Conservation (phyloP, 805 yeast genomes). For the Suhomyces sp. region DNA sequence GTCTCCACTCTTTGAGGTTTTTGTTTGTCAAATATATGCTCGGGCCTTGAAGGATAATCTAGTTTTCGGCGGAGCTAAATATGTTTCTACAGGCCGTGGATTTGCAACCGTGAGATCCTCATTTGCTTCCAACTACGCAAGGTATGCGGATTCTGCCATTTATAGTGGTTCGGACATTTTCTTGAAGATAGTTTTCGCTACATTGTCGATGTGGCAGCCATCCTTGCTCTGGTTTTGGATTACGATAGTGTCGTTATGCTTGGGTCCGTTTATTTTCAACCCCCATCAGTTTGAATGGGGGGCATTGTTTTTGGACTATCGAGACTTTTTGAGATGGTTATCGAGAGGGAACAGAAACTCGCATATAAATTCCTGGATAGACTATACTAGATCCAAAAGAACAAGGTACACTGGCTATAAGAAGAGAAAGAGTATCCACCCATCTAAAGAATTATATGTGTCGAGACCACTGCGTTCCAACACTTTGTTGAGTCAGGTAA, state of each 20-base stretch:
- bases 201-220: slow-evolving; percentile 78
- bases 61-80: slow-evolving; percentile 87
- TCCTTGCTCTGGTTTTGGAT: slow-evolving; percentile 60
- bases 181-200: slow-evolving; percentile 69
- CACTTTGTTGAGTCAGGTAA: slow-evolving; percentile 4
- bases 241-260: slow-evolving; percentile 43
- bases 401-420: slow-evolving; percentile 26
- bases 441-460: background rate
- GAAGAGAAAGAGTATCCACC: background rate
- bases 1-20: slow-evolving; percentile 91
- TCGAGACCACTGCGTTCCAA: slow-evolving; percentile 1
- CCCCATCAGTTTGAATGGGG: slow-evolving; percentile 51
- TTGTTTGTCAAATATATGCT: slow-evolving; percentile 91
- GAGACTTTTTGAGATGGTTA: slow-evolving; percentile 64
- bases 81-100: slow-evolving; percentile 91
- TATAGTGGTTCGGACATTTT: slow-evolving; percentile 73
- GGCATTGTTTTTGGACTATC: slow-evolving; percentile 48
- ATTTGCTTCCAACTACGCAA: slow-evolving; percentile 68
- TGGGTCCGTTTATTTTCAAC: slow-evolving; percentile 52
- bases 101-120: slow-evolving; percentile 82
- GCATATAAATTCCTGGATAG: slow-evolving; percentile 77
- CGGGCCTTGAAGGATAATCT: slow-evolving; percentile 71
- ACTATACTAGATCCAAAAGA: slow-evolving; percentile 42
- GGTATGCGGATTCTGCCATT: slow-evolving; percentile 73
- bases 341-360: slow-evolving; percentile 71